Evolutionary conservation across 495 filamentous ascomycete species (phyloP).

Genomic region (Clavariopsis aquatica): DNA sequence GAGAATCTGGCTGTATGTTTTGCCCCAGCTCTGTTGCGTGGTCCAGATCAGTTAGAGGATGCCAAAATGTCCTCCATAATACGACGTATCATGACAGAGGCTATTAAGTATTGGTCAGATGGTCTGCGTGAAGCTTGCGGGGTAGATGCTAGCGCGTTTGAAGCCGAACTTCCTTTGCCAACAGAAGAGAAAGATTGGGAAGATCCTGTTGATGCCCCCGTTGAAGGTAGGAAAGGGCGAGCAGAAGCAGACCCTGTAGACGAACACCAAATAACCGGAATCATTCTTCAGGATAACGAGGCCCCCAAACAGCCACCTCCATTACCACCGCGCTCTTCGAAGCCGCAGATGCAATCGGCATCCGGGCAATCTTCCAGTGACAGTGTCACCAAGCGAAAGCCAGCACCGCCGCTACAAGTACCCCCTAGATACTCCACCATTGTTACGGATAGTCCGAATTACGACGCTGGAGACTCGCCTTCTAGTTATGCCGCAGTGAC

Average conservation of each 20-base stretch:
- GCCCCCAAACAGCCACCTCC: constrained; percentile 39
- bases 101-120: constrained; percentile 44
- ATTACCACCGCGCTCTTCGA: constrained; percentile 37
- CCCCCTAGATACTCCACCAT: constrained; percentile 45
- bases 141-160: constrained; percentile 32
- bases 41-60: constrained; percentile 51
- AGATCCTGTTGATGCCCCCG: constrained; percentile 47
- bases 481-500: constrained; percentile 38
- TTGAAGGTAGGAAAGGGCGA: constrained; percentile 36
- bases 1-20: constrained; percentile 57
- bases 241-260: constrained; percentile 14
- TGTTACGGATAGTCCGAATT: constrained; percentile 19
- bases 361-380: constrained; percentile 23
- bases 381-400: constrained; percentile 39
- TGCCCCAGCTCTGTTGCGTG: constrained; percentile 49
- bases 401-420: constrained; percentile 39
- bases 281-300: constrained; percentile 43
- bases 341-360: constrained; percentile 11
- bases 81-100: constrained; percentile 47
- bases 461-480: constrained; percentile 41
- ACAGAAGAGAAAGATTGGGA: constrained; percentile 44
- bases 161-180: constrained; percentile 39
- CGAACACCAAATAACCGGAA: constrained; percentile 39
- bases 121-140: constrained; percentile 42
- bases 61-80: constrained; percentile 51